Evolutionary conservation across 139 green algal genomes (phyloP), one percentile per base, ranked within the genome.

Genomic region (Chlorella ohadii): DNA sequence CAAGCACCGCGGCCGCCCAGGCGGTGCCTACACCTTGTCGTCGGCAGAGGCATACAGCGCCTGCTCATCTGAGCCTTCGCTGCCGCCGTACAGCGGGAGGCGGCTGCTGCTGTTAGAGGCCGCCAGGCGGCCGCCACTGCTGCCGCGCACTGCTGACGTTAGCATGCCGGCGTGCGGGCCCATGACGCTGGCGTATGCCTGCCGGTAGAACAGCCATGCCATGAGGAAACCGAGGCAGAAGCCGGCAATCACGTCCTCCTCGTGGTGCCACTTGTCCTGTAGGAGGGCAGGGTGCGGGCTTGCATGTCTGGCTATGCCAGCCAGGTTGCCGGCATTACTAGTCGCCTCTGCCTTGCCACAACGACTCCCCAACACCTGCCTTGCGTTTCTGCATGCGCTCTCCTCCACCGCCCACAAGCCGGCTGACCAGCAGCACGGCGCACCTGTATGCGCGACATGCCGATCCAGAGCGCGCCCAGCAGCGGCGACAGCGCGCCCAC

Each of bases 401-500:
- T n/a, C n/a, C n/a, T n/a, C n/a, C n/a, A n/a, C n/a, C n/a, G n/a
- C n/a, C n/a, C n/a, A n/a, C n/a, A n/a, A n/a, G n/a, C n/a, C n/a
- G n/a, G n/a, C n/a, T n/a, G n/a, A n/a, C n/a, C 44, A 51, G 44
- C 44, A 51, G 44, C 44, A 51, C n/a, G n/a, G n/a, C n/a, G 7
- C 12, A 71, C 64, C 64, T 88, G 84, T 12, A 86, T 25, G 25
- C 85, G 56, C 28, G 36, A 72, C 56, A 79, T 65, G 28, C 84
- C 84, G 41, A 87, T 88, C 63, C 65, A 88, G n/a, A 72, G 55
- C 1, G 90, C 86, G 0, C 86, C 66, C 27, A 86, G 73, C 12
- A 88, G 57, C 1, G 93, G 93, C 31, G 92, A 56, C 33, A 93
- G 39, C 9, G 70, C 59, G 12, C 90, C 65, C 28, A 90, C 36